Conservation (phyloP, 1,284 basidiomycete species). For the Apiotrichum gamsii region DNA sequence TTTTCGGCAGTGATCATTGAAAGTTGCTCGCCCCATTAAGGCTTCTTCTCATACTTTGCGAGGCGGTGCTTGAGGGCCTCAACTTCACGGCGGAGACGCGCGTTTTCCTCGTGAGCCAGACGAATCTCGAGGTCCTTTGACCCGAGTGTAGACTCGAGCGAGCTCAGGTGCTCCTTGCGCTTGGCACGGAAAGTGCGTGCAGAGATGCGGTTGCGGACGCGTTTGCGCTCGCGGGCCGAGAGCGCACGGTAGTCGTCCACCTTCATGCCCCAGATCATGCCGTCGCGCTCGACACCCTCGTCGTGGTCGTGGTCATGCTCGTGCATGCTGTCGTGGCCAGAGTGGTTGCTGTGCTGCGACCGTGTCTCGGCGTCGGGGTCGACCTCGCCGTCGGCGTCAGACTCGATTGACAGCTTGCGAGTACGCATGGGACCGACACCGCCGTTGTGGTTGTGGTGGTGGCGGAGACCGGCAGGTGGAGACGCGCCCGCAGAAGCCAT, state of each 20-base stretch:
- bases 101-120: slow-evolving; percentile 37
- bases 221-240: slow-evolving; percentile 43
- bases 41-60: slow-evolving; percentile 28
- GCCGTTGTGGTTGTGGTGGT: slow-evolving; percentile 3
- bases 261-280: slow-evolving; percentile 49
- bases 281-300: slow-evolving; percentile 46
- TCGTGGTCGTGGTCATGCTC: slow-evolving; percentile 36
- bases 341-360: slow-evolving; percentile 9
- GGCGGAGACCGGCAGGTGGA: not conserved
- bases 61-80: slow-evolving; percentile 33
- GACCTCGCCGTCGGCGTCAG: slow-evolving; percentile 27
- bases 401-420: slow-evolving; percentile 25
- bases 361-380: slow-evolving; percentile 19
- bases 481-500: slow-evolving; percentile 2
- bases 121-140: slow-evolving; percentile 42
- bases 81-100: slow-evolving; percentile 35
- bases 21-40: too few species aligned
- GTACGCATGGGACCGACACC: not conserved
- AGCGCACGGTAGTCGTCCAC: slow-evolving; percentile 44
- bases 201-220: slow-evolving; percentile 45
- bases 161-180: slow-evolving; percentile 44
- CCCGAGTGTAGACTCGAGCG: slow-evolving; percentile 36
- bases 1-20: too few species aligned
- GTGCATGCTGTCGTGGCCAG: slow-evolving; percentile 1
- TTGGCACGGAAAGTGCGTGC: slow-evolving; percentile 47